A percentile compares a stretch with the other conserved stretches of the same genome.
These are phyloP conservation scores for Coniferiporia weirii DNA, from an alignment of 1,284 basidiomycete genomes.

Conservation along the genomic window DNA sequence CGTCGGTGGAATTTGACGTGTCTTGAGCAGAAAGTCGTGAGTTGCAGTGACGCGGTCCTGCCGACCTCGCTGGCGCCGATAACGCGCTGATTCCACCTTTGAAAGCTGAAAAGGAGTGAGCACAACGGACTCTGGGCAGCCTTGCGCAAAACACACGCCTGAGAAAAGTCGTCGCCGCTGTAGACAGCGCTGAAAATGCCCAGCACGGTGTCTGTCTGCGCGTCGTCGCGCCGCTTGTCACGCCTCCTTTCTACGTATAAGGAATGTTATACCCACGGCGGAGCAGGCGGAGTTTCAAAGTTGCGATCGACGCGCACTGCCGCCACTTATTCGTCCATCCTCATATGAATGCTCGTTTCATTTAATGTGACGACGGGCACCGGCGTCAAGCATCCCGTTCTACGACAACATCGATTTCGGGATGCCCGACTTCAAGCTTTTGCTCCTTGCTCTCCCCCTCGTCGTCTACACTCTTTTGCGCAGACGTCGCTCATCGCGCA, in stretches of 20 bases:
- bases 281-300: background rate
- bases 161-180: constrained; percentile 5
- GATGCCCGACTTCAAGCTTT: too few relatives aligned
- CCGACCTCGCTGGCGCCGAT: background rate
- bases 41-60: too few relatives aligned
- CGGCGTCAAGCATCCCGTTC: too few relatives aligned
- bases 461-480: background rate
- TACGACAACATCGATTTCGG: too few relatives aligned
- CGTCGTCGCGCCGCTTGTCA: constrained; percentile 4
- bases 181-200: constrained; percentile 6
- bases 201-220: background rate
- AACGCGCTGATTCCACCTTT: background rate
- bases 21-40: background rate
- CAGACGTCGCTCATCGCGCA: constrained; percentile 17
- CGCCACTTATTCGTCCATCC: background rate
- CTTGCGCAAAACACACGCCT: background rate
- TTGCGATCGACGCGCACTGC: background rate
- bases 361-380: too few relatives aligned
- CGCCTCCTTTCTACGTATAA: too few relatives aligned
- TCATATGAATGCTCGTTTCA: too few relatives aligned
- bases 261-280: background rate
- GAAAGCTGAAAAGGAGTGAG: background rate
- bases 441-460: constrained; percentile 7
- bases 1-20: background rate
- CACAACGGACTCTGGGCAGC: background rate